Base-by-base conservation (phyloP, 208 protist species). In the Leishmania guyanensis region DNA sequence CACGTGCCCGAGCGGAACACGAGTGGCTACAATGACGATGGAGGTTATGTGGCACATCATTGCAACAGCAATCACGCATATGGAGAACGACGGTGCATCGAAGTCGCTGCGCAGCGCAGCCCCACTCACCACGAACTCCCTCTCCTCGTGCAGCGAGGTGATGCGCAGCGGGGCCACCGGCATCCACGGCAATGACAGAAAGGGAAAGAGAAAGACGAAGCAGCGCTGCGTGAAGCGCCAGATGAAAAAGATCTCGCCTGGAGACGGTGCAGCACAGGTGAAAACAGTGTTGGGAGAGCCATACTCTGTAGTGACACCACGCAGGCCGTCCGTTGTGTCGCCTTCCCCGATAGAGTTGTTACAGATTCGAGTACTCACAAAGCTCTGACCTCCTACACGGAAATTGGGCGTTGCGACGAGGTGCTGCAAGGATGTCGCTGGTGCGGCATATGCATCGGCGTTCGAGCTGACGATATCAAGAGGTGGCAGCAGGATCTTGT, bases 61-160 rank as follows among this genome's bases (percentile, higher is more conserved):
- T 46, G 83, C 93, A 8, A 92, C 39, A 3, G 89, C 82, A 26
- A 88, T 86, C 33, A 86, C 56, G 77, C 76, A 91, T 10, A 97
- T 64, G 0, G 88, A 90, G 36, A 77, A 80, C 12, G 83, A 83
- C n/a, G 92, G 91, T 2, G 88, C 80, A 48, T 95, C 86, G 78
- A 95, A 95, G 80, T 86, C 84, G 43, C 84, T 85, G 69, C 88
- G 83, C n/a, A 97, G 87, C 20, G 86, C 85, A 3, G 91, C 93
- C 43, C 93, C 93, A 73, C 92, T 95, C 20, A 95, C 91, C 22
- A 97, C 92, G 75, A 94, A 97, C 84, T 95, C 91, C 17, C 93
- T 84, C 85, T 97, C 91, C 84, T 93, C 89, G 53, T 93, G 84
- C 65, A 97, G 78, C 2, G 89, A 80, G 3, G 79, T 88, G 33